A percentile compares a stretch with the other conserved stretches of the same genome.
phyloP scores from a whole-genome alignment of 2,329 filamentous ascomycete species.

The Diaporthe destruens region DNA sequence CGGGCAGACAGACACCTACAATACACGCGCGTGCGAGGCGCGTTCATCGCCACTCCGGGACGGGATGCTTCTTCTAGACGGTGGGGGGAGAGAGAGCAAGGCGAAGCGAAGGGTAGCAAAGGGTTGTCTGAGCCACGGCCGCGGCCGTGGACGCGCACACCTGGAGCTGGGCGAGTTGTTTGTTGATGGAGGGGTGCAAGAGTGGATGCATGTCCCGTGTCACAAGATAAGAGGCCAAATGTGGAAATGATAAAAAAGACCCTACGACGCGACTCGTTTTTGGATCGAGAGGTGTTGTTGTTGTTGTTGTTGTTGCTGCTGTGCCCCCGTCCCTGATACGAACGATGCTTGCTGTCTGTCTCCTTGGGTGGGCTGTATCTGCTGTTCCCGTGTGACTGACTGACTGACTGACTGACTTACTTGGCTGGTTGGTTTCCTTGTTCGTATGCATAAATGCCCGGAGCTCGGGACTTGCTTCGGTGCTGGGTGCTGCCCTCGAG shows the following conservation, averaged over 20 bases:
- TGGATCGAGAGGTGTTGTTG: neutral
- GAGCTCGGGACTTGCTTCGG: no score
- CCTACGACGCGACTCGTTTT: neutral
- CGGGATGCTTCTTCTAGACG: constrained; percentile 32
- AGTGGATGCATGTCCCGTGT: constrained; percentile 2
- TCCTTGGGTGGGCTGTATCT: no score
- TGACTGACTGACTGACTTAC: no score
- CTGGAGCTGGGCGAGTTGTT: constrained; percentile 1
- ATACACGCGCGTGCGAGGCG: neutral
- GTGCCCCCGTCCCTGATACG: no score
- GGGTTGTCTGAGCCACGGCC: neutral
- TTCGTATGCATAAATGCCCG: no score
- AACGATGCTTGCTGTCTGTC: no score
- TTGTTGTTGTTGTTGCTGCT: neutral
- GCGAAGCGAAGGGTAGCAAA: neutral
- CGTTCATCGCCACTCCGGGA: constrained; percentile 32
- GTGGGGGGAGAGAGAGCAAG: neutral
- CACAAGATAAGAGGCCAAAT: constrained; percentile 34
- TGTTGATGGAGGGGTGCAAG: neutral
- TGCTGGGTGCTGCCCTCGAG: no score
- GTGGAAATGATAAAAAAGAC: constrained; percentile 24
- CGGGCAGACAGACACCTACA: neutral
- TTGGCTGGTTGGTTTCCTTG: no score
- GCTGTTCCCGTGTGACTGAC: no score
- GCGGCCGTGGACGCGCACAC: neutral